Base-by-base conservation (phyloP, 2,329 filamentous ascomycete species). In the Trichoderma atrobrunneum region DNA sequence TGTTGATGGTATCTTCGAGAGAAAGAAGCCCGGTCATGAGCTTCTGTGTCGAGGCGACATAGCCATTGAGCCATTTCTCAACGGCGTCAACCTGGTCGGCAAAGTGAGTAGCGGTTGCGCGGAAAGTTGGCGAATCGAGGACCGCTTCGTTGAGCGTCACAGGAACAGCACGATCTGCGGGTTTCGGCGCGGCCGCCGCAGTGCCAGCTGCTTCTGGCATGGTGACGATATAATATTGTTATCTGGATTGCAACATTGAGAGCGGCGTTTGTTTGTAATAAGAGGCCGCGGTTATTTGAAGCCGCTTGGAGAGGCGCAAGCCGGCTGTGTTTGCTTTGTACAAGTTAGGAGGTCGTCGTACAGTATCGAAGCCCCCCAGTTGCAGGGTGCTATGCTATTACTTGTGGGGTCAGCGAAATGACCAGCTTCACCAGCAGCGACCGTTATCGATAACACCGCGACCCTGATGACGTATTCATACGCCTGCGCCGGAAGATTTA, bases 71-170 rank as follows among this genome's bases (percentile, higher is more conserved):
- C 96, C 96, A 99, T 87, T 89, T 90, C 82, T 98, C 96, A 73
- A 98, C 88, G 71, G 90, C 88, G 75, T 98, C 96, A 78, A 97
- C 89, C 84, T 99, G 95, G 75, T 98, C 96, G 74, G 90, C 88
- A 79, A 97, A 97, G 83, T 98, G 94, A 61, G 92, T 84, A 56
- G 93, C 89, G 26, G 93, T 93, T 61, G 95, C 93, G 75, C 96
- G 93, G 81, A 98, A 98, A 43, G 95, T 97, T 30, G 96, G 96
- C 51, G 95, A 98, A 83, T 99, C 96, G 84, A 98, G 92, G 24
- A 94, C 93, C 65, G 96, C 96, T 87, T 99, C 96, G 84, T 95
- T 96, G 77, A 98, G 88, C 73, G 91, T 91, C 43, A 98, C 95
- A 59, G 96, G 94, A 72, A 89, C 85, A 36, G 84, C 82, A 43